Percentiles rank a stretch among this genome's conserved stretches.
phyloP scores from a whole-genome alignment of 352 stramenopile species.

The Pythium scleroteichum region DNA sequence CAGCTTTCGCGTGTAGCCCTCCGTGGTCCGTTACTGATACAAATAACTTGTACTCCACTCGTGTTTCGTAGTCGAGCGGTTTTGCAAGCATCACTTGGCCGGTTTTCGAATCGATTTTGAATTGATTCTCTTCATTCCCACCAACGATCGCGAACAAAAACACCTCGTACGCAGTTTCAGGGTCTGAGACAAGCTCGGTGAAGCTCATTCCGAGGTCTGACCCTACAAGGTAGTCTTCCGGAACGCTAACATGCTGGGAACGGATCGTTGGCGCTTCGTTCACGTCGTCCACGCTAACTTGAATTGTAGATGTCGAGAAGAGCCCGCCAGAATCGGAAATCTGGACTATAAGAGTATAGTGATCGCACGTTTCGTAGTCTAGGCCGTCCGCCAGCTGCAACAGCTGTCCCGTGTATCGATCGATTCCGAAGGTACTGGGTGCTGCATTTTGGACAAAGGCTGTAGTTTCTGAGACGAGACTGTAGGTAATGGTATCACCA shows the following conservation, averaged over 20 bases:
- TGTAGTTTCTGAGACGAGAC: slow-evolving; percentile 27
- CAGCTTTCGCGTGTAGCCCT: slow-evolving; percentile 15
- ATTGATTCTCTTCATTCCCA: slow-evolving; percentile 16
- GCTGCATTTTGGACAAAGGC: neutral
- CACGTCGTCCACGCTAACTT: slow-evolving; percentile 32
- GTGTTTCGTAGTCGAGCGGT: slow-evolving; percentile 22
- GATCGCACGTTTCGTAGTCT: slow-evolving; percentile 35
- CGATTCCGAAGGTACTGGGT: slow-evolving; percentile 43
- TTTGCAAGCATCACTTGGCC: slow-evolving; percentile 15
- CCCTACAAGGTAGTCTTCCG: slow-evolving; percentile 19
- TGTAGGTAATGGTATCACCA: slow-evolving; percentile 28
- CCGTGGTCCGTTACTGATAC: slow-evolving; percentile 39
- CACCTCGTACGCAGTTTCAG: slow-evolving; percentile 17
- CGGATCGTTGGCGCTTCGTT: slow-evolving; percentile 33
- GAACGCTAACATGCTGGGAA: slow-evolving; percentile 20
- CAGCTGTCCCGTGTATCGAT: slow-evolving; percentile 37
- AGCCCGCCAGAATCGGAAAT: slow-evolving; percentile 20
- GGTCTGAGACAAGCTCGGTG: slow-evolving; percentile 13
- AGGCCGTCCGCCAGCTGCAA: slow-evolving; percentile 33
- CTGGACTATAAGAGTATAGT: slow-evolving; percentile 23
- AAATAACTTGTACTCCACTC: slow-evolving; percentile 16
- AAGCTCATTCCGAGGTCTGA: slow-evolving; percentile 5
- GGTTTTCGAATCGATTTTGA: slow-evolving; percentile 15
- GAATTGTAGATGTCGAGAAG: slow-evolving; percentile 19
- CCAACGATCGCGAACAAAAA: slow-evolving; percentile 25